These are phyloP conservation scores for apple (Malus domestica) DNA, from an alignment of 306 rosid species.

Conservation along the genomic window ASM211411v1 NC_041798.1:13472001-13472500, in stretches of 20 bases:
- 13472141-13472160: neutral
- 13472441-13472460: too few species aligned
- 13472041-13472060: too few species aligned
- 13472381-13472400: fast-evolving
- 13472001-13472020: too few species aligned
- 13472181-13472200: neutral
- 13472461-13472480: too few species aligned
- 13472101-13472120: too few species aligned
- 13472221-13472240: neutral
- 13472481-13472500: too few species aligned
- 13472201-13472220: neutral
- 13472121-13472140: neutral
- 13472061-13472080: too few species aligned
- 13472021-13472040: too few species aligned
- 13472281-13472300: neutral
- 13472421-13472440: fast-evolving
- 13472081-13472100: too few species aligned
- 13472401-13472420: too few species aligned
- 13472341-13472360: too few species aligned
- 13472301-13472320: neutral
- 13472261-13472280: neutral
- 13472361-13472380: too few species aligned
- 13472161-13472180: neutral
- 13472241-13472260: neutral
- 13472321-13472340: neutral